Evolutionary conservation across 768 basidiomycete species (phyloP).

Genomic region (Hypholoma fasciculare): DNA sequence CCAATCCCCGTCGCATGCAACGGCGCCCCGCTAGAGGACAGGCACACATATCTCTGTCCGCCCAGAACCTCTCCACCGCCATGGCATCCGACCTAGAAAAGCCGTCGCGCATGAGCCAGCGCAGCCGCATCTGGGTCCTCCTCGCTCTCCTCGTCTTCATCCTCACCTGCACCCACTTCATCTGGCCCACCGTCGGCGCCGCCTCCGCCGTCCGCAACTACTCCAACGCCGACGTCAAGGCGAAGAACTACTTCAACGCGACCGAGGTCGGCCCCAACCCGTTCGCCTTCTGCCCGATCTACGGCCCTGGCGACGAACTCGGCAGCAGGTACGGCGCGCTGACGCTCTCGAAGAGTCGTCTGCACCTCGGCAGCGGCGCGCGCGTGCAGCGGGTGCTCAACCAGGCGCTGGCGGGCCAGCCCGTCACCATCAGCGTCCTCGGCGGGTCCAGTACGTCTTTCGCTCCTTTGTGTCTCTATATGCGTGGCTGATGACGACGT

Average conservation of each 20-base stretch:
- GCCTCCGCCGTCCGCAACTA: constrained; percentile 26
- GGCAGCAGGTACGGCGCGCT: constrained; percentile 78
- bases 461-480: constrained; percentile 9
- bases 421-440: constrained; percentile 86
- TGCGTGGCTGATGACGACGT: background rate
- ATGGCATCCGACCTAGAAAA: constrained; percentile 54
- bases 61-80: constrained; percentile 29
- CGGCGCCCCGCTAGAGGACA: constrained; percentile 52
- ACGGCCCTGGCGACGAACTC: constrained; percentile 80
- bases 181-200: constrained; percentile 41
- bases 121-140: constrained; percentile 68
- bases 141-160: constrained; percentile 53
- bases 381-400: constrained; percentile 81
- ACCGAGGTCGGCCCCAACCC: constrained; percentile 61
- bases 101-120: constrained; percentile 52
- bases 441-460: constrained; percentile 76
- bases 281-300: constrained; percentile 90
- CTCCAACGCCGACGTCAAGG: constrained; percentile 50
- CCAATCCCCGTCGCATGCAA: constrained; percentile 46
- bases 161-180: constrained; percentile 55
- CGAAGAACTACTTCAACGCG: constrained; percentile 84
- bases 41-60: constrained; percentile 56
- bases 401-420: constrained; percentile 80
- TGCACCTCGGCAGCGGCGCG: constrained; percentile 80
- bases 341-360: constrained; percentile 68